phyloP scores from a whole-genome alignment of 2,329 filamentous ascomycete species.

The Alternaria solani region DNA sequence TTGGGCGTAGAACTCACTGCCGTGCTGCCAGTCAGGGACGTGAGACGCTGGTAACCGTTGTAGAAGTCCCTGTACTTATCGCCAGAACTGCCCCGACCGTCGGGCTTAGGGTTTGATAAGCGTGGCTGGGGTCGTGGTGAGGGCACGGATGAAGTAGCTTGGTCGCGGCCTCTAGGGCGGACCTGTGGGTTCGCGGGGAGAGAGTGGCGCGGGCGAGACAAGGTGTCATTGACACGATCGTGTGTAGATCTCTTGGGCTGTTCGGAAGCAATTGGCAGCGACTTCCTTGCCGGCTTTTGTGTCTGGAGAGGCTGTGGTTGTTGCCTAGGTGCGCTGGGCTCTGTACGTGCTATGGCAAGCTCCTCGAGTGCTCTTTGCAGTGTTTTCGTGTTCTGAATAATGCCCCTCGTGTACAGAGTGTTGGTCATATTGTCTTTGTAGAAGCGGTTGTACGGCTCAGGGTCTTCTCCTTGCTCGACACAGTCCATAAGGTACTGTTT shows the following conservation, averaged over 20 bases:
- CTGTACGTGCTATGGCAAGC: conserved; percentile 14
- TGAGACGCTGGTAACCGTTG: conserved; percentile 21
- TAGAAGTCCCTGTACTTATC: conserved; percentile 34
- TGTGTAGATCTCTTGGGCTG: conserved; percentile 1
- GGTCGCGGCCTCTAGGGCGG: neutral
- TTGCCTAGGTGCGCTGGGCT: neutral
- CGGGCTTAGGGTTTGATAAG: neutral
- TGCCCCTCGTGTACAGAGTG: conserved; percentile 34
- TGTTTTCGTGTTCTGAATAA: conserved; percentile 29
- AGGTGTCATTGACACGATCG: neutral
- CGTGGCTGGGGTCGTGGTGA: neutral
- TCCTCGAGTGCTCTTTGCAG: conserved; percentile 35
- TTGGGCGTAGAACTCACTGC: conserved; percentile 27
- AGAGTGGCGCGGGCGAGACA: conserved; percentile 24
- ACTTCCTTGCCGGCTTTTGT: conserved; percentile 8
- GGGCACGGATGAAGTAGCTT: neutral
- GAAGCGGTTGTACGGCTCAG: conserved; percentile 42
- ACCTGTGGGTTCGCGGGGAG: conserved; percentile 17
- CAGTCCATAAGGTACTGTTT: conserved; percentile 34
- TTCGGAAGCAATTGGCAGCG: conserved; percentile 15
- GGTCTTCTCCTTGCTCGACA: conserved; percentile 31
- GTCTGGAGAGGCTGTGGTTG: neutral
- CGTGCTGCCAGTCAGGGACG: conserved; percentile 30
- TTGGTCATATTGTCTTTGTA: conserved; percentile 46
- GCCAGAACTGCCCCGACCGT: conserved; percentile 1